A percentile compares a stretch with the other conserved stretches of the same genome.
Evolutionary conservation across 257 asterid species (phyloP).

Genomic region (Ilex aquifolium): DNA sequence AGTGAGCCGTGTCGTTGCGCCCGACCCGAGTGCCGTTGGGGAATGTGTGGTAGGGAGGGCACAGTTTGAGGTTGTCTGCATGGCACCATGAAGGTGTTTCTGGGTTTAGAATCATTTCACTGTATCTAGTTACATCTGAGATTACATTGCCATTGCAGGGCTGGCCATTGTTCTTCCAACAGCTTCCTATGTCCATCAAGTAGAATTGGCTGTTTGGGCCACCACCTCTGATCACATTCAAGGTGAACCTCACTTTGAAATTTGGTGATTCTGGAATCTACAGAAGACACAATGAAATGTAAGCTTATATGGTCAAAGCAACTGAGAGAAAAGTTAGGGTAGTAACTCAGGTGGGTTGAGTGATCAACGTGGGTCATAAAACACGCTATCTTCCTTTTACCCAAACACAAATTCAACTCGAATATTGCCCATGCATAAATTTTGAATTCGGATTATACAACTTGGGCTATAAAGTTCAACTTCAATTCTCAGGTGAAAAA

Average conservation of each 20-base stretch:
- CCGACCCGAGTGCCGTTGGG: conserved; percentile 53
- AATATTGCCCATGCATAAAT: too few relatives aligned
- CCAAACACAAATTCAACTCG: too few relatives aligned
- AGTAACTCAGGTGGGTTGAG: too few relatives aligned
- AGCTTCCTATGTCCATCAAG: conserved; percentile 83
- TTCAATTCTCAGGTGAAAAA: too few relatives aligned
- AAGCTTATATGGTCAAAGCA: too few relatives aligned
- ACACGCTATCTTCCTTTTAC: too few relatives aligned
- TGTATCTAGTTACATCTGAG: conserved; percentile 75
- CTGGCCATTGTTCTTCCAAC: conserved; percentile 85
- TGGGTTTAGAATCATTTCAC: conserved; percentile 76
- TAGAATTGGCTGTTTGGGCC: conserved; percentile 78
- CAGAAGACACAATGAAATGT: not conserved
- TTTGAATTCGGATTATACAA: too few relatives aligned
- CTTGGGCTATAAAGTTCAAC: too few relatives aligned
- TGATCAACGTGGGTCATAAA: too few relatives aligned
- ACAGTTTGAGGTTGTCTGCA: conserved; percentile 27
- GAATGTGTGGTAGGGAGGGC: conserved; percentile 76
- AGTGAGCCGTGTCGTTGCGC: conserved; percentile 15
- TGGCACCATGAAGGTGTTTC: conserved; percentile 62
- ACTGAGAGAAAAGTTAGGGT: too few relatives aligned
- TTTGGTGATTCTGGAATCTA: conserved; percentile 80
- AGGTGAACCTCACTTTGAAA: conserved; percentile 63
- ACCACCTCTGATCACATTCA: conserved; percentile 60
- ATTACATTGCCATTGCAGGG: conserved; percentile 69